Evolutionary conservation across 2,329 filamentous ascomycete species (phyloP), one percentile per base, ranked within the genome.

Genomic region (Neofusicoccum parvum): DNA sequence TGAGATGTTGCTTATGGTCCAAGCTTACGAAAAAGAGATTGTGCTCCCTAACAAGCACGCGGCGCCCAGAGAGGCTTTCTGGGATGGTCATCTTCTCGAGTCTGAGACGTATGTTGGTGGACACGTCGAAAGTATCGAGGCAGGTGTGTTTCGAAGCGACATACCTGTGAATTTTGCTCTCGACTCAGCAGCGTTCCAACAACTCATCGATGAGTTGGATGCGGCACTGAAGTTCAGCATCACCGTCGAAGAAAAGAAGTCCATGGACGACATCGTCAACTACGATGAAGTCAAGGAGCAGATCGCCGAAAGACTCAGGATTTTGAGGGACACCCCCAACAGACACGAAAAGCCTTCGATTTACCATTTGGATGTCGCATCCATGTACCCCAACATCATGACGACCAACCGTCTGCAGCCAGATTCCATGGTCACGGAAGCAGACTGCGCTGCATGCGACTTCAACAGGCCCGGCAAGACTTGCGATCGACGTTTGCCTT

Each of bases 361-460:
- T 69, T 99, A 99, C 80, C 95, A 99, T 84, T 83, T 99, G 80
- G 95, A 99, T 75, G 96, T 99, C 66, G 95, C 95, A 17, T 97
- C 95, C 67, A 99, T 99, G 95, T 99, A 99, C 76, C 95, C 95
- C 10, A 99, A 99, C 78, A 99, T 99, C 77, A 99, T 99, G 96
- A 99, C 96, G 1, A 99, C 95, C 1, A 99, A 99, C 78, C 91
- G 95, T 76, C 80, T 99, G 53, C 95, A 99, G 72, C 95, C 95
- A 0, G 95, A 99, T 78, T 98, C 95, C n/a, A 96, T 99, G 93
- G 96, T 99, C 63, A 84, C 94, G 54, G 96, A 99, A 76, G 92
- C 94, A 0, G 92, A 97, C 72, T 99, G 96, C 73, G 95, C 95
- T 2, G 94, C 95, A 11, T 99, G 96, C 78, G 96, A 99, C 76